These are phyloP conservation scores for Galerina marginata DNA, from an alignment of 768 basidiomycete genomes.

Conservation along the genomic window DNA sequence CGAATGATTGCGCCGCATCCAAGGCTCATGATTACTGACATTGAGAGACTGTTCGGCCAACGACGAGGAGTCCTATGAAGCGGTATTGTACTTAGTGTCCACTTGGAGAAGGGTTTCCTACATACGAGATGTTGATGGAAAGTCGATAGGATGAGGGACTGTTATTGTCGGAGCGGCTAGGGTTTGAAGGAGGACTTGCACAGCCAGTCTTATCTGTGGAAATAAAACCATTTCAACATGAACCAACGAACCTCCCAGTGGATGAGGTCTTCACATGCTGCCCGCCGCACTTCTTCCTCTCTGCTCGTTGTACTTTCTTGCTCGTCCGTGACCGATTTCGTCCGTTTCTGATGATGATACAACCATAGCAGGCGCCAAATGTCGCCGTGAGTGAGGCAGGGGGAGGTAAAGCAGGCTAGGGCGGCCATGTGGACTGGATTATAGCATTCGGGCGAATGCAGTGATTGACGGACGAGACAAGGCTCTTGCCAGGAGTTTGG, in stretches of 20 bases:
- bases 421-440: slow-evolving; percentile 73
- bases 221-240: not conserved
- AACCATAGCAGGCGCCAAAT: slow-evolving; percentile 87
- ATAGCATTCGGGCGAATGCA: slow-evolving; percentile 59
- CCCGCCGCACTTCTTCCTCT: slow-evolving; percentile 71
- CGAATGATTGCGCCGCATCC: slow-evolving; percentile 75
- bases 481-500: slow-evolving; percentile 86
- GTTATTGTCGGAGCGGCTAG: slow-evolving; percentile 64
- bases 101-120: slow-evolving; percentile 90
- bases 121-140: slow-evolving; percentile 80
- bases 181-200: slow-evolving; percentile 61
- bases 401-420: slow-evolving; percentile 84
- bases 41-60: slow-evolving; percentile 68
- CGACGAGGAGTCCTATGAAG: slow-evolving; percentile 55
- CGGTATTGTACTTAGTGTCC: slow-evolving; percentile 79
- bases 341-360: slow-evolving; percentile 77
- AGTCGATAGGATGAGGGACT: slow-evolving; percentile 73
- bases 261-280: slow-evolving; percentile 78
- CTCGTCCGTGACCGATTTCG: slow-evolving; percentile 71
- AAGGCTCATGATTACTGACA: slow-evolving; percentile 57
- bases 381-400: slow-evolving; percentile 79
- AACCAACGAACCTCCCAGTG: slow-evolving; percentile 68
- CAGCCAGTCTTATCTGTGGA: slow-evolving; percentile 73
- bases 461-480: slow-evolving; percentile 78
- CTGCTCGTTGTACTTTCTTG: slow-evolving; percentile 72